These are phyloP conservation scores for Cokeromyces recurvatus DNA, from an alignment of 371 early-diverging fungal genomes.

Conservation along the genomic window DNA sequence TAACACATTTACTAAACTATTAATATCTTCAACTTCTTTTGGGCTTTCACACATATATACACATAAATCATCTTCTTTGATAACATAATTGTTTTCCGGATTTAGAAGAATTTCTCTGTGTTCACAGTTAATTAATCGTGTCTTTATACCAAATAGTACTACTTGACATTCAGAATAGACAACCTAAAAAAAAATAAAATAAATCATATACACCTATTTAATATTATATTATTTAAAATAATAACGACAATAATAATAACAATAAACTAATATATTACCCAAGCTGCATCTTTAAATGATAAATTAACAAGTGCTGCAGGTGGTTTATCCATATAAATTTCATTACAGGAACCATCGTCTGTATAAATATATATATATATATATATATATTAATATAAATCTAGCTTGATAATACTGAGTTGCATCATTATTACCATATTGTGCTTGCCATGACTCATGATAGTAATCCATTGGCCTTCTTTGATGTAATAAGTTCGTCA, in stretches of 20 bases:
- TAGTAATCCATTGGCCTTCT: constrained; percentile 55
- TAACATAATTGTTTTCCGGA: constrained; percentile 56
- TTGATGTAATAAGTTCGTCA: constrained; percentile 68
- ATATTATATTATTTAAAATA: too few species aligned
- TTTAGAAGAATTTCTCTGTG: constrained; percentile 54
- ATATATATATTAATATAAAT: neutral
- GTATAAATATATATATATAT: neutral
- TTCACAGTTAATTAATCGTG: constrained; percentile 13
- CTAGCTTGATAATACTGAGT: neutral
- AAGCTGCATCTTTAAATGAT: constrained; percentile 55
- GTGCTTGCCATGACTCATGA: constrained; percentile 70
- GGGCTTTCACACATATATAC: constrained; percentile 64
- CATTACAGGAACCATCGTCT: constrained; percentile 70
- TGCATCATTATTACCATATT: constrained; percentile 48
- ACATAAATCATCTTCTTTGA: constrained; percentile 50
- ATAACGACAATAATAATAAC: too few species aligned
- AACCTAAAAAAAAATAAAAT: too few species aligned
- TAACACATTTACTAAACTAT: constrained; percentile 31
- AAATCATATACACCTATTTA: too few species aligned
- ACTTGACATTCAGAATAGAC: constrained; percentile 67
- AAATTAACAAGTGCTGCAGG: constrained; percentile 52
- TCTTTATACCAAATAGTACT: constrained; percentile 61
- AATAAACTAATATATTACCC: constrained; percentile 40
- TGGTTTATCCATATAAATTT: constrained; percentile 55
- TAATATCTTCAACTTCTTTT: constrained; percentile 46